These are phyloP conservation scores for Diaporthe helianthi DNA, from an alignment of 2,329 filamentous ascomycete genomes.

Conservation along the genomic window DNA sequence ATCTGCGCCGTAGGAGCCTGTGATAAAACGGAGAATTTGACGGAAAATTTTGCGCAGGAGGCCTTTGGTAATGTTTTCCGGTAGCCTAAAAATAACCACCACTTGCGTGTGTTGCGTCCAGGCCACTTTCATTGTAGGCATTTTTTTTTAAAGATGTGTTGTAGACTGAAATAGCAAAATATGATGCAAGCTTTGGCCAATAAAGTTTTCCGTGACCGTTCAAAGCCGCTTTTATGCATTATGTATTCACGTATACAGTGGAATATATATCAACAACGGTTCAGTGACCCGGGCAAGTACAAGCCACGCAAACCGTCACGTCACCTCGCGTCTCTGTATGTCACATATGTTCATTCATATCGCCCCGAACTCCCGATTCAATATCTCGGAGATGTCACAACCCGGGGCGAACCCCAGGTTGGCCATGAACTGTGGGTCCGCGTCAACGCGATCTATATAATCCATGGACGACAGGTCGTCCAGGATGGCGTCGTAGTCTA, in stretches of 20 bases:
- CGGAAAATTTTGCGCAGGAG: background rate
- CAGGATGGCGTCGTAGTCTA: conserved; percentile 60
- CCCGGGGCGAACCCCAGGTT: conserved; percentile 71
- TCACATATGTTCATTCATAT: conserved; percentile 35
- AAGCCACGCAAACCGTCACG: background rate
- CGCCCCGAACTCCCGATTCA: conserved; percentile 47
- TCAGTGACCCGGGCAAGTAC: background rate
- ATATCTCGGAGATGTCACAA: conserved; percentile 56
- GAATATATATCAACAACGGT: conserved; percentile 13
- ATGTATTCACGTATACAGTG: conserved; percentile 4
- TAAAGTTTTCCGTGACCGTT: background rate
- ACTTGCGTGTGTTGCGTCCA: background rate
- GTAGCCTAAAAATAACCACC: background rate
- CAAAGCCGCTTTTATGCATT: conserved; percentile 1
- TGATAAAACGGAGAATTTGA: too few species aligned
- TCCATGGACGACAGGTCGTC: conserved; percentile 61
- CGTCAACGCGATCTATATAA: conserved; percentile 56
- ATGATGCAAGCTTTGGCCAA: too few species aligned
- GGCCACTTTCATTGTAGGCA: background rate
- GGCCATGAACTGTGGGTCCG: conserved; percentile 69
- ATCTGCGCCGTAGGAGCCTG: too few species aligned
- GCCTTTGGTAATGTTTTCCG: background rate
- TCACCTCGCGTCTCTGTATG: background rate
- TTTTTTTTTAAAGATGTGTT: background rate
- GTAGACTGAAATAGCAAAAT: background rate